These are phyloP conservation scores for Aureobasidium uvarum DNA, from an alignment of 2,329 filamentous ascomycete species.

Conservation along the genomic window DNA sequence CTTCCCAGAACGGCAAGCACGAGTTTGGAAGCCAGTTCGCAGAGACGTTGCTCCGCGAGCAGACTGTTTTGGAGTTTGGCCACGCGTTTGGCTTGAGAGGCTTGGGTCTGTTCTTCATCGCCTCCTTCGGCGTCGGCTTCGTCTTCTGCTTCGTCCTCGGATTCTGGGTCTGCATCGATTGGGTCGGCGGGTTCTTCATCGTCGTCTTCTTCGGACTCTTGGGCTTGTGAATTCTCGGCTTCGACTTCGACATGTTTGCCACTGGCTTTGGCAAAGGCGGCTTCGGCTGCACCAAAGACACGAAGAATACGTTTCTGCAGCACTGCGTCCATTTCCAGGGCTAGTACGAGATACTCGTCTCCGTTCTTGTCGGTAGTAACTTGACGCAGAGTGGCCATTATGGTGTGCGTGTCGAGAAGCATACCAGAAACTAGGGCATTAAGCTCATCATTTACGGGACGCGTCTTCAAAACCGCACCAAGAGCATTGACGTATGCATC, in stretches of 20 bases:
- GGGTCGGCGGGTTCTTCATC: constrained; percentile 71
- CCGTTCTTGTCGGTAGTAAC: constrained; percentile 38
- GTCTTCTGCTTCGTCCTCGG: constrained; percentile 47
- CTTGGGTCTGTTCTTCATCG: constrained; percentile 43
- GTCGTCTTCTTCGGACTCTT: constrained; percentile 49
- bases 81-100: constrained; percentile 57
- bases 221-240: constrained; percentile 33
- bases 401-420: constrained; percentile 76
- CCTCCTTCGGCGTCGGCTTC: constrained; percentile 35
- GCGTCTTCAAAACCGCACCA: constrained; percentile 49
- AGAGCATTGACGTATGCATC: constrained; percentile 53
- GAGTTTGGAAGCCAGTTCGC: constrained; percentile 79
- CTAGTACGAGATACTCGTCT: constrained; percentile 58
- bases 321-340: constrained; percentile 66
- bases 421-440: constrained; percentile 72
- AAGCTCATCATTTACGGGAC: constrained; percentile 62
- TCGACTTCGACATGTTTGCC: constrained; percentile 44
- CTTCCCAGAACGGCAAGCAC: constrained; percentile 75
- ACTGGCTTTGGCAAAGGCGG: constrained; percentile 68
- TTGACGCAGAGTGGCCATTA: constrained; percentile 66
- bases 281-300: constrained; percentile 76
- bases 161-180: constrained; percentile 60
- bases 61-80: constrained; percentile 59
- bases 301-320: constrained; percentile 66
- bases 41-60: constrained; percentile 79